Evolutionary conservation across 2,329 filamentous ascomycete species (phyloP), one percentile per base, ranked within the genome.

Genomic region (Purpureocillium lavendulum): DNA sequence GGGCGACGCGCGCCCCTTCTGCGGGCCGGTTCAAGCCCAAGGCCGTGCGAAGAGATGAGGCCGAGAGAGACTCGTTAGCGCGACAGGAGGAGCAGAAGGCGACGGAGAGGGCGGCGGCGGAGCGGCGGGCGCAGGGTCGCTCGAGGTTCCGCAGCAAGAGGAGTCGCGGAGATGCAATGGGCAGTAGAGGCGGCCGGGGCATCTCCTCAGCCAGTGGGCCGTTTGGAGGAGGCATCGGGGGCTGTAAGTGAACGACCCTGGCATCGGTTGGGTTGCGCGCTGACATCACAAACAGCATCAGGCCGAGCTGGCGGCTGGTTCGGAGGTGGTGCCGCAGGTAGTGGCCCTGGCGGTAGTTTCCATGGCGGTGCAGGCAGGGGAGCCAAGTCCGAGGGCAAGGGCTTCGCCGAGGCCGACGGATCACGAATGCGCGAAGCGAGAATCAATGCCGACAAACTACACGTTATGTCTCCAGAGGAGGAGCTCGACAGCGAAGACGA

Each of bases 371-470:
- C 54, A 48, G 49, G 44, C 41, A 50, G 49, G 4, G 42, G 47
- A 30, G 44, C 49, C 28, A 65, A 61, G 39, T 50, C 57, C 33
- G 60, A 69, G 38, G 55, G 54, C 32, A 65, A 59, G 40, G 64
- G 59, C 31, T 67, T 69, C 42, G 57, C 58, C 30, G 59, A 66
- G 34, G 56, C 53, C 14, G 52, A 54, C 13, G 47, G 49, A 14
- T 40, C 37, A 24, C 46, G 48, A 35, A 46, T 51, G 28, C 57
- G 62, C 42, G 70, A 76, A 44, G 49, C 64, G 28, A 60, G 75
- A 55, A 71, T 78, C 52, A 76, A 78, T 48, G 70, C 73, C 47
- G 74, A 79, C 49, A 65, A 67, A 40, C 70, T 79, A 35, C 71
- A 71, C 48, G 51, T 55, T 36, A 57, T 67, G 57, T 47, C 62